A percentile compares a stretch with the other conserved stretches of the same genome.
Conservation (phyloP, 305 asterid genomes). For the Fraxinus paxiana region DNA sequence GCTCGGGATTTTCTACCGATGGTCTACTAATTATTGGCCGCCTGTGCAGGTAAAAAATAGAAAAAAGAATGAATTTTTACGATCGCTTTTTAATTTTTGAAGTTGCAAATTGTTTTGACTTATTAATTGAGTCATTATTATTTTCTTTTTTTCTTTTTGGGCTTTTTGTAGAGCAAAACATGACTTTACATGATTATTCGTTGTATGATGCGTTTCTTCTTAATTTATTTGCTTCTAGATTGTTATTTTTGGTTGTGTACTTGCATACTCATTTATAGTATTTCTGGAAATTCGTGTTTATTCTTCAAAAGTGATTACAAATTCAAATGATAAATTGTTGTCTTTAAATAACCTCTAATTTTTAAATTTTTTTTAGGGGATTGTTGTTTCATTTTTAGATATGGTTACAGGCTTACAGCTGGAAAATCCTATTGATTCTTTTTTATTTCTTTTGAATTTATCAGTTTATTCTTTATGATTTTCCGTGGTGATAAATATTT, state of each 20-base stretch:
- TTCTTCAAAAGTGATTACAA: background rate
- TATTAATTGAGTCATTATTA: background rate
- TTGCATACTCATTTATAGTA: background rate
- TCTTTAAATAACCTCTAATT: background rate
- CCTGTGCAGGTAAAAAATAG: slow-evolving; percentile 51
- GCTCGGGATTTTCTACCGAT: slow-evolving; percentile 69
- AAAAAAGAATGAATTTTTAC: background rate
- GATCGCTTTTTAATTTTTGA: background rate
- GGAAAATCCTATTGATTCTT: background rate
- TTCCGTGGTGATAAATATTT: background rate
- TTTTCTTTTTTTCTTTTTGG: background rate
- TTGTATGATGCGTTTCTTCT: background rate
- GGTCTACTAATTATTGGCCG: slow-evolving; percentile 58
- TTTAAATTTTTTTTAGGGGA: background rate
- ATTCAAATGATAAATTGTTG: background rate
- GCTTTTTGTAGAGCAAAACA: background rate
- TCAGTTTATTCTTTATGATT: background rate
- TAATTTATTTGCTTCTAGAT: background rate
- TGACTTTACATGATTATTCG: background rate
- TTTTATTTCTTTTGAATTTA: background rate
- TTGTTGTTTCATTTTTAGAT: background rate
- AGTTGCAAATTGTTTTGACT: background rate
- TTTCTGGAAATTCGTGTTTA: background rate
- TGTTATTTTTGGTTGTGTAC: background rate
- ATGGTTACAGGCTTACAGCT: background rate